These are phyloP conservation scores for Suillus subluteus DNA, from an alignment of 768 basidiomycete genomes.

Conservation along the genomic window DNA sequence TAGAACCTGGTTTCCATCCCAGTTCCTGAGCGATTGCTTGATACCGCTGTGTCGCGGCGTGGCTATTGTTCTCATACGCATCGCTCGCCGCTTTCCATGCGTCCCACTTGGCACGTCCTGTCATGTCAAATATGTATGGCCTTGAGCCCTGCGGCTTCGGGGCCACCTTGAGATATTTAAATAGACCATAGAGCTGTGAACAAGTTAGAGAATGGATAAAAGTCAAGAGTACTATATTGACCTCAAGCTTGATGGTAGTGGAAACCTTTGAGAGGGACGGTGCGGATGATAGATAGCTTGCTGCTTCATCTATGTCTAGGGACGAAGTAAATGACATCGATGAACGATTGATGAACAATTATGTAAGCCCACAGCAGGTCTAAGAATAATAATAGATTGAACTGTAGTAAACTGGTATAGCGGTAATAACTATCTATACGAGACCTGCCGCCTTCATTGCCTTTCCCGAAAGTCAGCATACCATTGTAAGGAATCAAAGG, in stretches of 20 bases:
- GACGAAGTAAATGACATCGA: slow-evolving; percentile 38
- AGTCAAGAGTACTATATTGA: slow-evolving; percentile 36
- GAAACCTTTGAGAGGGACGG: slow-evolving; percentile 59
- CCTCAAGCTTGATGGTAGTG: slow-evolving; percentile 74
- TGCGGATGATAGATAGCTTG: slow-evolving; percentile 61
- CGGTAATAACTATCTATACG: slow-evolving; percentile 45
- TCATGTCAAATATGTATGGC: slow-evolving; percentile 78
- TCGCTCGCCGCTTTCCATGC: slow-evolving; percentile 66
- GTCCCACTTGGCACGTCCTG: slow-evolving; percentile 87
- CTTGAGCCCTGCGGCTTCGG: slow-evolving; percentile 55
- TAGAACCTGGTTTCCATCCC: slow-evolving; percentile 61
- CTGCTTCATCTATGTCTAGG: slow-evolving; percentile 59
- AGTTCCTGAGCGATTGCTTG: slow-evolving; percentile 66
- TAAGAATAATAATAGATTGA: background rate
- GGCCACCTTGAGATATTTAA: slow-evolving; percentile 73
- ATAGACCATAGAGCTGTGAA: slow-evolving; percentile 80
- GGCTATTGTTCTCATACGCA: slow-evolving; percentile 43
- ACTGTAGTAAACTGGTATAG: slow-evolving; percentile 3
- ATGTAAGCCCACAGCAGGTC: slow-evolving; percentile 34
- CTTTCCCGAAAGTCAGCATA: slow-evolving; percentile 38
- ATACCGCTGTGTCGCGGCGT: slow-evolving; percentile 66
- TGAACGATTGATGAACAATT: slow-evolving; percentile 34
- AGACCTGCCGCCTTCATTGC: slow-evolving; percentile 81
- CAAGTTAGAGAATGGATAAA: slow-evolving; percentile 24
- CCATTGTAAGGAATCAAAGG: slow-evolving; percentile 14